These are phyloP conservation scores for Pleurotus salmoneostramineus DNA, from an alignment of 768 basidiomycete genomes.

Conservation along the genomic window DNA sequence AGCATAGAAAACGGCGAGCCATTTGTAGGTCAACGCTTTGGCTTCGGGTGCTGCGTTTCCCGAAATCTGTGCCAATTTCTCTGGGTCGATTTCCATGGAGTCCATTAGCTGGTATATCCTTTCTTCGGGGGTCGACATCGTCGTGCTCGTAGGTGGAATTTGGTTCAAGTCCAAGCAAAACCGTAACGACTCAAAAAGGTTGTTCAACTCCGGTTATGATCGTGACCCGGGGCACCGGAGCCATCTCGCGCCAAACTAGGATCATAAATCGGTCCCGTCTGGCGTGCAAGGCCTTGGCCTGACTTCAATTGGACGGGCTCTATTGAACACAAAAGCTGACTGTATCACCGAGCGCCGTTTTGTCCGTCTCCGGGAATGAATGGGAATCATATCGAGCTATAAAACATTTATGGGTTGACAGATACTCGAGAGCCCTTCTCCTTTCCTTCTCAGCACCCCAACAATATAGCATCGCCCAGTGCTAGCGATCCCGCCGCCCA, in stretches of 20 bases:
- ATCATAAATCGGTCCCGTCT: neutral
- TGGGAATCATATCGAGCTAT: neutral
- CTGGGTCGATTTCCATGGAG: constrained; percentile 4
- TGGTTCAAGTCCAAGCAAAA: neutral
- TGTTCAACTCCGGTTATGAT: too few species aligned
- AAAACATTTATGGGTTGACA: neutral
- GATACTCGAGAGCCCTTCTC: neutral
- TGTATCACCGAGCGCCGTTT: neutral
- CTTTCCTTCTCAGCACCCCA: neutral
- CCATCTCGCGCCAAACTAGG: neutral
- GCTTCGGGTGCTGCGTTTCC: constrained; percentile 32
- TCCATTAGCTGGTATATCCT: neutral
- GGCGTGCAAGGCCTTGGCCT: neutral
- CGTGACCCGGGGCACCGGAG: neutral
- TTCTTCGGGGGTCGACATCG: neutral
- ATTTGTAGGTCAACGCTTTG: constrained; percentile 33
- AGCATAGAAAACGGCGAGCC: constrained; percentile 28
- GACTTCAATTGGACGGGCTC: neutral
- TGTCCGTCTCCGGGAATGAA: neutral
- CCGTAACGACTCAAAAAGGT: too few species aligned
- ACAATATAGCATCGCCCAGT: neutral
- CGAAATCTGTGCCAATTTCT: constrained; percentile 20
- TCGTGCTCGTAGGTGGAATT: neutral
- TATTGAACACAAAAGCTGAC: neutral
- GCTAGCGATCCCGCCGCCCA: neutral